Evolutionary conservation across 106 monocot genomes (phyloP).

Genomic region (Allium sativum): DNA sequence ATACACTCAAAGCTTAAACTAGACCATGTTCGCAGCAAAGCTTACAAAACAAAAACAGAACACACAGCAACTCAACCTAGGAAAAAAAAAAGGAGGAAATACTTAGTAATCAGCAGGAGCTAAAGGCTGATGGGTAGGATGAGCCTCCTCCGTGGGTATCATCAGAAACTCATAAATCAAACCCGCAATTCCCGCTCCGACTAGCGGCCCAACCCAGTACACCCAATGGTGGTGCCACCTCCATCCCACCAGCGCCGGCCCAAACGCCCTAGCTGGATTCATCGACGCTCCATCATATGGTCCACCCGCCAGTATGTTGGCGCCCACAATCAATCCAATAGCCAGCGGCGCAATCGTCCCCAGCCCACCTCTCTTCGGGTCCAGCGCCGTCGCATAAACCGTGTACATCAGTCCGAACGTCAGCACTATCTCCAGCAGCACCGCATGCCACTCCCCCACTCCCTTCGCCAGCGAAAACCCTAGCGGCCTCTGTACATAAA

Average conservation of each 20-base stretch:
- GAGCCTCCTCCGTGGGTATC: constrained; percentile 32
- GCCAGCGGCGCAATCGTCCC: constrained; percentile 67
- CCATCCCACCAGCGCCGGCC: constrained; percentile 70
- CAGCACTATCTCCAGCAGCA: constrained; percentile 58
- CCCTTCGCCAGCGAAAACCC: constrained; percentile 50
- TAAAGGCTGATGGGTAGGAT: constrained; percentile 48
- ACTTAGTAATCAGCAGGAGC: constrained; percentile 68
- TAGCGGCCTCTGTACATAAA: constrained; percentile 42
- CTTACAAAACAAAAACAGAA: too few relatives aligned
- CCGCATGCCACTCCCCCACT: constrained; percentile 31
- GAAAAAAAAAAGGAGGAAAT: background rate
- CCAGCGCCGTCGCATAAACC: constrained; percentile 58
- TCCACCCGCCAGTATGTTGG: constrained; percentile 71
- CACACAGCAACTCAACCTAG: too few relatives aligned
- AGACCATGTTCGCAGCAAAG: too few relatives aligned
- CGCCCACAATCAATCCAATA: constrained; percentile 62
- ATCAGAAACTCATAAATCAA: constrained; percentile 66
- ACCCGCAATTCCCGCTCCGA: constrained; percentile 58
- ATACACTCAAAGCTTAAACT: too few relatives aligned
- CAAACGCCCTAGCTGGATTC: constrained; percentile 86
- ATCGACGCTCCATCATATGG: constrained; percentile 81
- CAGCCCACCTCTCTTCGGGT: constrained; percentile 58
- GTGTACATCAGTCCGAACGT: constrained; percentile 85
- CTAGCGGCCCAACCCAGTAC: constrained; percentile 71
- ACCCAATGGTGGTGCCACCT: constrained; percentile 75